Percentiles rank a stretch among this genome's conserved stretches.
These are phyloP conservation scores for Metschnikowia drakensbergensis DNA, from an alignment of 805 yeast genomes.

Conservation along the genomic window DNA sequence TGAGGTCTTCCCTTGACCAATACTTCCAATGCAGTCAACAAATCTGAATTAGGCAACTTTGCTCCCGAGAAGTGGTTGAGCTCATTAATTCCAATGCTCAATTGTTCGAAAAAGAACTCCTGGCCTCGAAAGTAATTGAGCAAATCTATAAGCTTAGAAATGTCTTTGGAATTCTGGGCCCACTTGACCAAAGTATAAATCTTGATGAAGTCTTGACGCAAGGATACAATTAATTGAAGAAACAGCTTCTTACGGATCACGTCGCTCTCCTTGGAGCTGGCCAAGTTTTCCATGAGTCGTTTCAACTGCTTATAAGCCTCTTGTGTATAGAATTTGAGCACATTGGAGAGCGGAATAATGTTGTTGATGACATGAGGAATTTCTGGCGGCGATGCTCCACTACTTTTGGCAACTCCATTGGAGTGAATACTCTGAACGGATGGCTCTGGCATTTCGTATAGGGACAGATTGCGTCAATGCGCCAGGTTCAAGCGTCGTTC, in stretches of 20 bases:
- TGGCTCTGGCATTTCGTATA: conserved; percentile 1
- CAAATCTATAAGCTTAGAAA: conserved; percentile 75
- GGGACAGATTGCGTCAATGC: not conserved
- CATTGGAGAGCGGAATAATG: conserved; percentile 58
- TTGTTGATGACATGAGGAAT: conserved; percentile 74
- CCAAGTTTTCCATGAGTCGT: conserved; percentile 57
- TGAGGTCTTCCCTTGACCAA: conserved; percentile 73
- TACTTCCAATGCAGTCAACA: conserved; percentile 84
- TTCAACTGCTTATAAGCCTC: conserved; percentile 62
- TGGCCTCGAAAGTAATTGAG: conserved; percentile 84
- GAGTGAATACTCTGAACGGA: conserved; percentile 1
- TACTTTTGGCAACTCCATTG: not conserved
- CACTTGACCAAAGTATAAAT: conserved; percentile 85
- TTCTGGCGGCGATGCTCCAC: conserved; percentile 26
- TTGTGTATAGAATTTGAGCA: conserved; percentile 56
- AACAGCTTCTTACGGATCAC: conserved; percentile 63
- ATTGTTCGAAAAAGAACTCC: conserved; percentile 57
- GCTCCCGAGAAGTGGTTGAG: conserved; percentile 79
- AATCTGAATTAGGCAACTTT: conserved; percentile 87
- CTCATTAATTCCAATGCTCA: conserved; percentile 64
- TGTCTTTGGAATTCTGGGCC: conserved; percentile 70
- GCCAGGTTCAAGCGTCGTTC: not conserved
- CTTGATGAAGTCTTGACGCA: conserved; percentile 82
- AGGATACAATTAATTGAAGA: conserved; percentile 60
- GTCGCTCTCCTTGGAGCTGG: conserved; percentile 50